Percentiles rank a stretch among this genome's conserved stretches.
phyloP scores from a whole-genome alignment of 805 yeast species.

The Brettanomyces nanus region DNA sequence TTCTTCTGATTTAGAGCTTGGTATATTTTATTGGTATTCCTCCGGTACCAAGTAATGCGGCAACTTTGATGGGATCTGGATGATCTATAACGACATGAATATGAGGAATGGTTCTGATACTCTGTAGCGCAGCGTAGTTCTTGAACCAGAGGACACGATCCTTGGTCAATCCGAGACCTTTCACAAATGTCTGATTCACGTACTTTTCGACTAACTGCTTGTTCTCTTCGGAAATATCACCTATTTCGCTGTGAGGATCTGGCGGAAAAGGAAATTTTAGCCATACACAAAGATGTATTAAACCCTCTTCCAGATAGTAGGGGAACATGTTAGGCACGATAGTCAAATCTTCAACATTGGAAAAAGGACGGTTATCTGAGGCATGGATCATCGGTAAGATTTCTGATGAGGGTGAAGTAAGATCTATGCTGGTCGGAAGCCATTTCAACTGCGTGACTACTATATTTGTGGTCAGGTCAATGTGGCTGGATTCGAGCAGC shows the following conservation, averaged over 20 bases:
- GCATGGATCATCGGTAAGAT: conserved; percentile 15
- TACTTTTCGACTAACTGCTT: conserved; percentile 36
- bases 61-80: conserved; percentile 4
- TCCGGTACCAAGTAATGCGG: conserved; percentile 4
- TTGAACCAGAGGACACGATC: conserved; percentile 55
- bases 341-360: conserved; percentile 33
- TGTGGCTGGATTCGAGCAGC: conserved; percentile 25
- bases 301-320: conserved; percentile 44
- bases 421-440: conserved; percentile 27
- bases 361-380: conserved; percentile 33
- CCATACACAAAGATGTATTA: conserved; percentile 62
- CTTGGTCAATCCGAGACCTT: conserved; percentile 31
- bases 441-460: conserved; percentile 42
- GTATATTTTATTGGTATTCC: conserved; percentile 9
- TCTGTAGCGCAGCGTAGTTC: conserved; percentile 63
- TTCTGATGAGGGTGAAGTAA: conserved; percentile 3
- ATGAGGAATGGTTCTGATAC: conserved; percentile 60
- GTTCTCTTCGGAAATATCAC: conserved; percentile 39
- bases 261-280: conserved; percentile 46
- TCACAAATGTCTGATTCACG: conserved; percentile 41
- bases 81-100: conserved; percentile 54
- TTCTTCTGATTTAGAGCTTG: too few species aligned
- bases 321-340: conserved; percentile 57
- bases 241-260: conserved; percentile 41
- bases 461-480: conserved; percentile 41